Evolutionary conservation across 805 yeast genomes (phyloP), one percentile per base, ranked within the genome.

Genomic region (Metschnikowia arizonensis): DNA sequence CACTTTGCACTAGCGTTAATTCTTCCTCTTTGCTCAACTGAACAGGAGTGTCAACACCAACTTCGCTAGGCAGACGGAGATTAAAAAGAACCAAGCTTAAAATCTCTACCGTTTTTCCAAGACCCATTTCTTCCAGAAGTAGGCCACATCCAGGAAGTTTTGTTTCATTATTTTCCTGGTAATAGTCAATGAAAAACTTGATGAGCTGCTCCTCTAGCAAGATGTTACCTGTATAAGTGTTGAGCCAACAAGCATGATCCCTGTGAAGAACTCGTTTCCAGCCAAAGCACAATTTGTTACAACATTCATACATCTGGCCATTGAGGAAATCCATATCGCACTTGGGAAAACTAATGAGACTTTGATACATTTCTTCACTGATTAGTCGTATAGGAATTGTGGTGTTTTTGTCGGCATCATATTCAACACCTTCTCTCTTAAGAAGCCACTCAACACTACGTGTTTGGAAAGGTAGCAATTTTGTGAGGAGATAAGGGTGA

Each of bases 111-210:
- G 99, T 91, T 59, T 93, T 93, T 0, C 99, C 99, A 6, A 93
- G 73, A 0, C 99, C 99, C 99, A 93, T 93, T 63, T 93, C 99
- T 57, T 91, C 99, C 1, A 93, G 85, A 28, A 93, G 62, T 6
- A 93, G 66, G 0, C 95, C 97, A 41, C 74, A 72, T 0, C 77
- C 82, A 2, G 79, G 68, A 52, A 76, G 48, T 42, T 53, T 47
- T 57, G 56, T 49, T 42, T 47, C 55, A 45, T 55, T 58, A 58
- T 21, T 28, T 17, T 55, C 44, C 11, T 53, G 33, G 54, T 61
- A 41, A 42, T 66, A 51, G n/a, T 66, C 44, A 41, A 64, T 29
- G 40, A 71, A 42, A 28, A 49, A 63, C 33, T 34, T 41, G 1
- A 54, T 43, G 1, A 73, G 68, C 18, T 63, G 58, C 1, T 44